These are phyloP conservation scores for Ilyonectria mors-panacis DNA, from an alignment of 2,329 filamentous ascomycete genomes.

Conservation along the genomic window DNA sequence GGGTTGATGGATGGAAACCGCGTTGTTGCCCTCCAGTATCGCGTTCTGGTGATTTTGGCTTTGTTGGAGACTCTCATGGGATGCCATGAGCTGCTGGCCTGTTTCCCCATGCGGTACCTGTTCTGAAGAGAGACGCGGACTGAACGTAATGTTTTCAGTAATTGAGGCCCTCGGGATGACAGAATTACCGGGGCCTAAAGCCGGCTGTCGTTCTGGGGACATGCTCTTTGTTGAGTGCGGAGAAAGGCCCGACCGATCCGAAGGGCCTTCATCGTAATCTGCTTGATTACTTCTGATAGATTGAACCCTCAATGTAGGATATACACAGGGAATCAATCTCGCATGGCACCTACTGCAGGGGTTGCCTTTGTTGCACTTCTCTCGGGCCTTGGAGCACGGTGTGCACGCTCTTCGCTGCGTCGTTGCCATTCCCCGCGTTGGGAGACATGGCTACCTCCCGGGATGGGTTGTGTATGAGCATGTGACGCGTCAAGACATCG, in stretches of 20 bases:
- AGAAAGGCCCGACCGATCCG: slow-evolving; percentile 3
- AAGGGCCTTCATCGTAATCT: neutral
- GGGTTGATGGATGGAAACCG: neutral
- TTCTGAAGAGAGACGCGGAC: neutral
- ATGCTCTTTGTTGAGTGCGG: slow-evolving; percentile 2
- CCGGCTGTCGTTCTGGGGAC: neutral
- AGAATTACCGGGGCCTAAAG: neutral
- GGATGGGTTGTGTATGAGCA: slow-evolving; percentile 3
- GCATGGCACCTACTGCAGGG: slow-evolving; percentile 34
- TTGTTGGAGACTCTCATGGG: neutral
- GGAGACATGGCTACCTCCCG: neutral
- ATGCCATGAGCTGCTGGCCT: neutral
- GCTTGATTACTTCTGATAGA: neutral
- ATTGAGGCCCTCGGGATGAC: neutral
- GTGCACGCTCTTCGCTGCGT: slow-evolving; percentile 3
- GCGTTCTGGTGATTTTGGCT: neutral
- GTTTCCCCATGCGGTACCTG: neutral
- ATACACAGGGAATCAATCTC: slow-evolving; percentile 26
- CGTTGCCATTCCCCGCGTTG: neutral
- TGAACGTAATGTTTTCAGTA: neutral
- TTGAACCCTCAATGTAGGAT: slow-evolving; percentile 9
- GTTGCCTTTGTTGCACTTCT: slow-evolving; percentile 31
- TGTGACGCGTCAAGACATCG: slow-evolving; percentile 16
- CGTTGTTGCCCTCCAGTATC: neutral
- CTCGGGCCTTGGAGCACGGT: slow-evolving; percentile 33